Conservation (phyloP, 371 early-diverging fungal genomes). For the Mucor saturninus region DNA sequence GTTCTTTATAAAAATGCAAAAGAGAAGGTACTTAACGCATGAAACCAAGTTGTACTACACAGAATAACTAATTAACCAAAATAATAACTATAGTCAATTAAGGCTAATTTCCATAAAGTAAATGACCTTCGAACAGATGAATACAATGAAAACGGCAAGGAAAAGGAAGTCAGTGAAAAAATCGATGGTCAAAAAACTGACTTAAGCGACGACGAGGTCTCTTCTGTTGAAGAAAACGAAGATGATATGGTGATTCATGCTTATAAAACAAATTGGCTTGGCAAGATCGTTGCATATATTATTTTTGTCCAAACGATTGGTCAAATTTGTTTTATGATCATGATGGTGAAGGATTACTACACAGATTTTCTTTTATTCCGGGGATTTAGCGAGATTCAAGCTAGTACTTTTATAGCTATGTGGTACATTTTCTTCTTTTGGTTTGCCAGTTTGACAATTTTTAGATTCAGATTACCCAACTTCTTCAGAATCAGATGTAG, state of each 20-base stretch:
- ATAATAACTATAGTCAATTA: not conserved
- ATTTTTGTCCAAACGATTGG: constrained; percentile 45
- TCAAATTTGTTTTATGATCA: constrained; percentile 43
- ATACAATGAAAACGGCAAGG: constrained; percentile 1
- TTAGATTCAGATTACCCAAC: constrained; percentile 55
- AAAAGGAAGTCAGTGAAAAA: not conserved
- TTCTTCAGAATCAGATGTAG: constrained; percentile 70
- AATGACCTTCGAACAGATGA: constrained; percentile 16
- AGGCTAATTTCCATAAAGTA: constrained; percentile 13
- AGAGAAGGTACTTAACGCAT: constrained; percentile 25
- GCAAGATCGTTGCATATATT: constrained; percentile 28
- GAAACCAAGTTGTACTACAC: not conserved
- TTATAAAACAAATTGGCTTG: constrained; percentile 40
- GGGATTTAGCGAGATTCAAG: constrained; percentile 35
- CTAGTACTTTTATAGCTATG: constrained; percentile 50
- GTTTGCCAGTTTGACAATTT: constrained; percentile 60
- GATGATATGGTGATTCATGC: constrained; percentile 47
- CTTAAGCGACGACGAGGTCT: constrained; percentile 1
- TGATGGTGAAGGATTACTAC: constrained; percentile 46
- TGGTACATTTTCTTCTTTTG: constrained; percentile 75
- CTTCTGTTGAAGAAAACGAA: constrained; percentile 17
- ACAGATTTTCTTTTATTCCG: constrained; percentile 37
- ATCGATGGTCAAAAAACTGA: not conserved
- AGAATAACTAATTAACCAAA: not conserved
- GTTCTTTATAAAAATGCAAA: constrained; percentile 59